Conservation (phyloP, 345 rosid genomes). For the Aquilaria malaccensis region DNA sequence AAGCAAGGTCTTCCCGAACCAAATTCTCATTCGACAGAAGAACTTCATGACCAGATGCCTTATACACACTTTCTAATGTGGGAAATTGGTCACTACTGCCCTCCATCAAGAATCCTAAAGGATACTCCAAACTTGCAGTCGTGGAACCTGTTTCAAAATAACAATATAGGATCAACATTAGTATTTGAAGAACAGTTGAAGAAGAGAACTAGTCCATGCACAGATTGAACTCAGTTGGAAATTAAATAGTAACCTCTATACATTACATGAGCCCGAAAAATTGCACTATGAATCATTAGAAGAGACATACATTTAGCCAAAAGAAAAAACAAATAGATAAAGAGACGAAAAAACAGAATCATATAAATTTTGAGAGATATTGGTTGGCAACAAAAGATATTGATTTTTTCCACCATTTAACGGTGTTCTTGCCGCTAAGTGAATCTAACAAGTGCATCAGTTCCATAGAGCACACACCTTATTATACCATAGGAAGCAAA, state of each 20-base stretch:
- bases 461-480: too few species aligned
- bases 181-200: background rate
- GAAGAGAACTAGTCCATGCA: conserved; percentile 1
- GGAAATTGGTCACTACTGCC: conserved; percentile 12
- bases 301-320: too few species aligned
- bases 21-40: conserved; percentile 23
- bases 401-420: too few species aligned
- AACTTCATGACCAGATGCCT: conserved; percentile 5
- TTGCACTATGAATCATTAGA: background rate
- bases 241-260: background rate
- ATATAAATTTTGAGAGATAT: too few species aligned
- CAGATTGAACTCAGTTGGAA: background rate
- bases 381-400: too few species aligned
- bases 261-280: background rate
- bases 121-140: background rate
- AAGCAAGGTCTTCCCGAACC: conserved; percentile 13
- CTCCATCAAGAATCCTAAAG: conserved; percentile 8
- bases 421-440: too few species aligned
- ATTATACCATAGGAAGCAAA: too few species aligned
- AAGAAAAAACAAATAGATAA: too few species aligned
- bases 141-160: background rate
- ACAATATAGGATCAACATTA: background rate
- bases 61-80: conserved; percentile 11
- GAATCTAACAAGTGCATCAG: too few species aligned
- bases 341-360: too few species aligned